These are phyloP conservation scores for Hypoxylon cercidicola DNA, from an alignment of 495 filamentous ascomycete genomes.

Conservation along the genomic window DNA sequence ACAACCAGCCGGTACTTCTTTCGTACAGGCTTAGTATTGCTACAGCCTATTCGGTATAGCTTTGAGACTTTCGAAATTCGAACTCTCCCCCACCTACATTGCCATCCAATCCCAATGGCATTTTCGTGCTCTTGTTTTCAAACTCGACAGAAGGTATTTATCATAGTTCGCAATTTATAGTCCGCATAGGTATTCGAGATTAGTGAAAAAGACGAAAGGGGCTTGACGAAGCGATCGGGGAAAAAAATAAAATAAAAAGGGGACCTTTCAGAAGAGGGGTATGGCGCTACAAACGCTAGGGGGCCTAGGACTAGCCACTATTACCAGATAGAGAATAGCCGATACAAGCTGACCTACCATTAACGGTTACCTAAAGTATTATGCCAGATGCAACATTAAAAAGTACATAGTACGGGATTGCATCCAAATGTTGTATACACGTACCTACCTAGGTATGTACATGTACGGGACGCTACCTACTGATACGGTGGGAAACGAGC, in stretches of 20 bases:
- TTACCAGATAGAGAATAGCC: constrained; percentile 24
- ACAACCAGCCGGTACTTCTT: not conserved
- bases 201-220: too few relatives aligned
- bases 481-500: constrained; percentile 32
- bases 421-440: too few relatives aligned
- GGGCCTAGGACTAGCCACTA: constrained; percentile 8
- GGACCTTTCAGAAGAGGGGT: constrained; percentile 29
- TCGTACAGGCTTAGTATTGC: not conserved
- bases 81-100: too few relatives aligned
- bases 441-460: not conserved
- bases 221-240: not conserved
- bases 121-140: too few relatives aligned
- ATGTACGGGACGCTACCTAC: not conserved
- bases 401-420: too few relatives aligned
- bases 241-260: constrained; percentile 22
- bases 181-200: too few relatives aligned
- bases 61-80: too few relatives aligned
- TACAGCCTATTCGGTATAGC: too few relatives aligned
- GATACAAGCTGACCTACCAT: constrained; percentile 8
- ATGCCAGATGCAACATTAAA: constrained; percentile 1
- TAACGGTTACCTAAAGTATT: constrained; percentile 35
- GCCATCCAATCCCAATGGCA: too few relatives aligned
- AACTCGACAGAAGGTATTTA: too few relatives aligned
- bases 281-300: constrained; percentile 16
- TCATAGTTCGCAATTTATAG: too few relatives aligned